Percentiles rank a stretch among this genome's conserved stretches.
phyloP scores from a whole-genome alignment of 2,329 filamentous ascomycete genomes.

The Aspergillus texensis region DNA sequence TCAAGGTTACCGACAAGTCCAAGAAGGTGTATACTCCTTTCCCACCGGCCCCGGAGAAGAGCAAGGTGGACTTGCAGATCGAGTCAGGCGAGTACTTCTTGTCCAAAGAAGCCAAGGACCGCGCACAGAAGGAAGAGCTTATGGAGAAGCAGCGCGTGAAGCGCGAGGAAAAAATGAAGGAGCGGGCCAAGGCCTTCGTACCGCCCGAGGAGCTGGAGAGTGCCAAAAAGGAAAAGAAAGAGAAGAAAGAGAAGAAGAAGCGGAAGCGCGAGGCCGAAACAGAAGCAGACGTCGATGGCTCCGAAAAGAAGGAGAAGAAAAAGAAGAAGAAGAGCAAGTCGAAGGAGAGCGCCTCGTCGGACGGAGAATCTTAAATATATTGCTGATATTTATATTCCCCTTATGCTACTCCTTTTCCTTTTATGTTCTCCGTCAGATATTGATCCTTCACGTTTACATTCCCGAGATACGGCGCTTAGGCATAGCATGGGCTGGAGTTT shows the following conservation, averaged over 20 bases:
- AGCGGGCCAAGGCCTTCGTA: constrained; percentile 82
- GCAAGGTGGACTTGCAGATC: constrained; percentile 97
- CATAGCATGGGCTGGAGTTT: constrained; percentile 44
- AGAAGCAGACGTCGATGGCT: constrained; percentile 35
- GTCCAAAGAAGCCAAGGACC: constrained; percentile 87
- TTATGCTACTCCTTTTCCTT: constrained; percentile 17
- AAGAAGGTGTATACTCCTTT: constrained; percentile 97
- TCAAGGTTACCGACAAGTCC: constrained; percentile 86
- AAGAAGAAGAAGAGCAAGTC: constrained; percentile 48
- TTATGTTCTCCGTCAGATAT: constrained; percentile 4
- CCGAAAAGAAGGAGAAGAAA: constrained; percentile 66
- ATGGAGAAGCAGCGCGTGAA: constrained; percentile 83
- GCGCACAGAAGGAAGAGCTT: constrained; percentile 75
- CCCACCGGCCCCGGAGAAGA: constrained; percentile 95
- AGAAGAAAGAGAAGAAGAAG: constrained; percentile 49
- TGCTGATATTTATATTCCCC: constrained; percentile 11
- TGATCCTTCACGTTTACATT: constrained; percentile 2
- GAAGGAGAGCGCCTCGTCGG: constrained; percentile 30
- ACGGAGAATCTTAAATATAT: constrained; percentile 25
- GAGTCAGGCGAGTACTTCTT: constrained; percentile 97
- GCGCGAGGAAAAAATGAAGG: constrained; percentile 84
- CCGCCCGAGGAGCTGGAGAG: constrained; percentile 75
- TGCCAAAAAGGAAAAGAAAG: constrained; percentile 49
- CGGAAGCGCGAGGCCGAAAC: constrained; percentile 40
- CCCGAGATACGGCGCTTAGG: constrained; percentile 35